Conservation (phyloP, 345 rosid species). For the Populus ilicifolia region DNA sequence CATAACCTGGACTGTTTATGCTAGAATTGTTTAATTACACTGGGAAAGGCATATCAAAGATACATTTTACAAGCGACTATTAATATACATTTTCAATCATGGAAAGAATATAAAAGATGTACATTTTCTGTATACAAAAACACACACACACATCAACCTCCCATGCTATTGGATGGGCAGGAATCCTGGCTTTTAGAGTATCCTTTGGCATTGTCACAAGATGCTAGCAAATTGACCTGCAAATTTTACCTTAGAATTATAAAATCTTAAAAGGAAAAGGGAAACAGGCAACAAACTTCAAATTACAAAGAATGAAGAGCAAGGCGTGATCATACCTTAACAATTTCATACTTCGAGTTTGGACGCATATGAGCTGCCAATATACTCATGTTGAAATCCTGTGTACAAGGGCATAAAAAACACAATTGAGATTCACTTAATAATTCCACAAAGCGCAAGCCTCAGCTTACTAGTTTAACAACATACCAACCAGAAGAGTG, state of each 20-base stretch:
- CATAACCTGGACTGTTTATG: background rate
- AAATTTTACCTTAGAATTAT: conserved; percentile 8
- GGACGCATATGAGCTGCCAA: conserved; percentile 78
- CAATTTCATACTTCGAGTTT: conserved; percentile 75
- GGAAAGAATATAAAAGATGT: background rate
- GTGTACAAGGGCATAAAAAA: background rate
- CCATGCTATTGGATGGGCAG: conserved; percentile 52
- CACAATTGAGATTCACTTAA: background rate
- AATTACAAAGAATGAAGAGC: background rate
- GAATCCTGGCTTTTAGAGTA: conserved; percentile 26
- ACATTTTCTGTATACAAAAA: too few relatives aligned
- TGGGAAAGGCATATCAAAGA: background rate
- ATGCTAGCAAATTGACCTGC: conserved; percentile 81
- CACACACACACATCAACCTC: conserved; percentile 39
- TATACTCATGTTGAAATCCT: conserved; percentile 94
- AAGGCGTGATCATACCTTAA: conserved; percentile 50
- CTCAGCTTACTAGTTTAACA: background rate
- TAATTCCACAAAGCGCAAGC: background rate
- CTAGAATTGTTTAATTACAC: background rate
- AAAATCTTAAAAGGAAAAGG: background rate
- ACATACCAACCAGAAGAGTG: background rate
- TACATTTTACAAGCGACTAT: background rate
- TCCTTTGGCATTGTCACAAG: conserved; percentile 45
- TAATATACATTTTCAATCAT: background rate
- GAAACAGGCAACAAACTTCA: background rate